Evolutionary conservation across 2,329 filamentous ascomycete genomes (phyloP).

Genomic region (Cryphonectria radicalis): DNA sequence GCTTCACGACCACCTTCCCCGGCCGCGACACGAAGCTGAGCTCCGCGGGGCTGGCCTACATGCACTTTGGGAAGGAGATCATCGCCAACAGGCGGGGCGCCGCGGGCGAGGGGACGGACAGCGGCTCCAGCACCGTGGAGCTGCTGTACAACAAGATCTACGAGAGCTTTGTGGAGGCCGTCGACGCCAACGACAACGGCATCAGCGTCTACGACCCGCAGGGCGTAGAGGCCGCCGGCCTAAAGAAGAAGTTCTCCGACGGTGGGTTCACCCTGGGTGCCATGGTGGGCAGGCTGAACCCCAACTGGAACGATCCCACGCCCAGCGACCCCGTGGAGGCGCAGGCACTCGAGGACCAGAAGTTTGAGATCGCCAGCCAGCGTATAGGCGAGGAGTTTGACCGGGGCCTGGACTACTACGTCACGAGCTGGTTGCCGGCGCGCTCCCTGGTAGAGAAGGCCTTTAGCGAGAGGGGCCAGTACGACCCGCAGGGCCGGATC

Average conservation of each 20-base stretch:
- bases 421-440: slow-evolving; percentile 83
- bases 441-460: slow-evolving; percentile 77
- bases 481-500: slow-evolving; percentile 76
- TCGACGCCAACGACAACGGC: slow-evolving; percentile 98
- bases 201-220: slow-evolving; percentile 79
- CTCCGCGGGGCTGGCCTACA: slow-evolving; percentile 90
- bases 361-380: slow-evolving; percentile 75
- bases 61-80: slow-evolving; percentile 90
- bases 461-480: slow-evolving; percentile 69
- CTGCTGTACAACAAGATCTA: slow-evolving; percentile 89
- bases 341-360: slow-evolving; percentile 78
- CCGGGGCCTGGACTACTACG: slow-evolving; percentile 76
- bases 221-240: slow-evolving; percentile 68
- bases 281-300: slow-evolving; percentile 79
- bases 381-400: slow-evolving; percentile 92
- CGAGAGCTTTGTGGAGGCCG: slow-evolving; percentile 89
- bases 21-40: slow-evolving; percentile 85
- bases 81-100: slow-evolving; percentile 67
- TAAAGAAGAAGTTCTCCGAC: slow-evolving; percentile 83
- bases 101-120: slow-evolving; percentile 43
- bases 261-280: slow-evolving; percentile 84
- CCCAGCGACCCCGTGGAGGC: slow-evolving; percentile 58
- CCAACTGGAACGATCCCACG: slow-evolving; percentile 73
- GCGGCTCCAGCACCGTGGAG: slow-evolving; percentile 69
- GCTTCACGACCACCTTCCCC: slow-evolving; percentile 85